These are phyloP conservation scores for Guadua angustifolia DNA, from an alignment of 176 grass and related monocot species.

Conservation along the genomic window DNA sequence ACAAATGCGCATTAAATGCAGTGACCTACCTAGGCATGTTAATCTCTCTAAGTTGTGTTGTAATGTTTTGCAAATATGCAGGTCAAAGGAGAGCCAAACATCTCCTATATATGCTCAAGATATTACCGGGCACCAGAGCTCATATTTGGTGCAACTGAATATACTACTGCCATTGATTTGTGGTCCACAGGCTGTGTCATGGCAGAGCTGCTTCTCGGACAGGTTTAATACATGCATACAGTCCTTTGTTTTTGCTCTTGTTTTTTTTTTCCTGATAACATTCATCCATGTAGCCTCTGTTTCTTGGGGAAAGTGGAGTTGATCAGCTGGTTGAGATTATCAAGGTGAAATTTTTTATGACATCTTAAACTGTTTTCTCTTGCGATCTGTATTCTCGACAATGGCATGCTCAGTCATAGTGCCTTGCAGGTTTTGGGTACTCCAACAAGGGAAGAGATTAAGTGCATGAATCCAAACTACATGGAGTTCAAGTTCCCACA, in stretches of 20 bases:
- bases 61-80: conserved; percentile 38
- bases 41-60: conserved; percentile 4
- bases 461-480: conserved; percentile 99
- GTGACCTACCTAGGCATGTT: conserved; percentile 7
- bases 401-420: conserved; percentile 46
- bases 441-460: conserved; percentile 99
- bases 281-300: conserved; percentile 69
- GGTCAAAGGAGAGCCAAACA: conserved; percentile 96
- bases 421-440: conserved; percentile 87
- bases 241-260: background rate
- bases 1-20: background rate
- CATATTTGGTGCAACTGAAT: conserved; percentile 96
- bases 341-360: conserved; percentile 65
- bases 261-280: conserved; percentile 32
- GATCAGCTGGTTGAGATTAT: conserved; percentile 98
- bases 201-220: conserved; percentile 89
- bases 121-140: conserved; percentile 98
- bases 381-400: conserved; percentile 14
- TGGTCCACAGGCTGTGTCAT: conserved; percentile 98
- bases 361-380: conserved; percentile 6
- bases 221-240: conserved; percentile 51
- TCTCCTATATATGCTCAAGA: conserved; percentile 99
- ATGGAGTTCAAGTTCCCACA: conserved; percentile 95
- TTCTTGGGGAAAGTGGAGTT: conserved; percentile 98
- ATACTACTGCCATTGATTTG: conserved; percentile 94